These are phyloP conservation scores for Xerocomellus intermedius DNA, from an alignment of 768 basidiomycete genomes.

Conservation along the genomic window DNA sequence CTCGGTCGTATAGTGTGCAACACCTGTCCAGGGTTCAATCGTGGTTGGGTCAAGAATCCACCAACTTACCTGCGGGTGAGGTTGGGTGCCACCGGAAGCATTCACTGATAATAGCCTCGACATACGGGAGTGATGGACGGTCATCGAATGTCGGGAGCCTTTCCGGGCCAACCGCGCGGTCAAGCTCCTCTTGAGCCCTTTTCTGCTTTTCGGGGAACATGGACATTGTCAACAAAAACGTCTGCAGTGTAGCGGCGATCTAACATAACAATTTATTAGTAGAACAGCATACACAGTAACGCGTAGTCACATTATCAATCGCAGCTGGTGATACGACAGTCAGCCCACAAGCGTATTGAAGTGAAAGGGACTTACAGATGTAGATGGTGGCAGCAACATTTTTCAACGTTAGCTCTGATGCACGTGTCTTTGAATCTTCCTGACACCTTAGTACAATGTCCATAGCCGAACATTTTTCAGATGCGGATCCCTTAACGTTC, in stretches of 20 bases:
- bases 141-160: constrained; percentile 18
- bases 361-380: neutral
- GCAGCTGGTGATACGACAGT: neutral
- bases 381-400: neutral
- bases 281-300: no score
- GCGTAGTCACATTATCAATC: neutral
- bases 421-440: neutral
- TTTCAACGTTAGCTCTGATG: neutral
- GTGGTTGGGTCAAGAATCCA: neutral
- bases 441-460: neutral
- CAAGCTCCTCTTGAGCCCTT: constrained; percentile 18
- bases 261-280: constrained; percentile 13
- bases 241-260: constrained; percentile 1
- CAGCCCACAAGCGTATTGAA: neutral
- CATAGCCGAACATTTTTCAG: neutral
- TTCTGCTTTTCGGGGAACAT: constrained; percentile 16
- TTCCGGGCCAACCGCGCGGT: constrained; percentile 11
- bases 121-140: constrained; percentile 17
- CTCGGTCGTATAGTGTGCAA: constrained; percentile 4
- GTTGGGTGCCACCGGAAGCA: constrained; percentile 4
- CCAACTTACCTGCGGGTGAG: neutral
- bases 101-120: constrained; percentile 14
- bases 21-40: neutral
- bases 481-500: neutral
- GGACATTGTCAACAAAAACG: constrained; percentile 15